Evolutionary conservation across 192 early-diverging fungal genomes (phyloP), one percentile per base, ranked within the genome.

Genomic region (Coemansia sp.): DNA sequence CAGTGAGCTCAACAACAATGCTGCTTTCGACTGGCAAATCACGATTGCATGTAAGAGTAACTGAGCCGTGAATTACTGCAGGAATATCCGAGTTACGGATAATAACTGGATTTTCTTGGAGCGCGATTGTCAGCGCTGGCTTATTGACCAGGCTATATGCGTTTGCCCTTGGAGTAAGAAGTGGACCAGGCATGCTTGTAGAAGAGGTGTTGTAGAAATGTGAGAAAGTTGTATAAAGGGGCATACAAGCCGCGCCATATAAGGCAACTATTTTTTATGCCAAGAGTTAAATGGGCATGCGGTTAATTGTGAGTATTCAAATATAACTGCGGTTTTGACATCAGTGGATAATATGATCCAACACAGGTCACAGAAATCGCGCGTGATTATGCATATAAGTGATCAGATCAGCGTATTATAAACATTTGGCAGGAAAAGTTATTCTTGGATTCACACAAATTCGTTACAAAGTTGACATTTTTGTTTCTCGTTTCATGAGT

Each of bases 261-360:
- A 44, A 44, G 40, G 3, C 15, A 15, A 12, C 5, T 44, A 12
- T 44, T 44, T 44, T 44, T 14, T 44, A n/a, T 44, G 40, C 40
- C 40, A 44, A 44, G 40, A 44, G 8, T 28, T 54, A 54, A 7
- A 26, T 28, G 0, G 14, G 49, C 49, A 48, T 48, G 15, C 20
- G n/a, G 47, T 10, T 22, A 15, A 17, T 25, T 20, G 11, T 44
- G 50, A 51, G 10, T 0, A 20, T 25, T 51, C 11, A 5, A 15
- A 51, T 51, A 19, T 51, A 26, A 26, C 51, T 53, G 51, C 51
- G 51, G 52, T 54, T 34, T 28, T 34, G 52, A 54, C 25, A 54
- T 54, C 11, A 14, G 26, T 11, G 5, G n/a, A 28, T 12, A 54
- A 15, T 11, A 51, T 51, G 52, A 28, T 54, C 2, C 52, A 26